Base-by-base conservation (phyloP, 78 protist species). In the Polysphondylium violaceum region DNA sequence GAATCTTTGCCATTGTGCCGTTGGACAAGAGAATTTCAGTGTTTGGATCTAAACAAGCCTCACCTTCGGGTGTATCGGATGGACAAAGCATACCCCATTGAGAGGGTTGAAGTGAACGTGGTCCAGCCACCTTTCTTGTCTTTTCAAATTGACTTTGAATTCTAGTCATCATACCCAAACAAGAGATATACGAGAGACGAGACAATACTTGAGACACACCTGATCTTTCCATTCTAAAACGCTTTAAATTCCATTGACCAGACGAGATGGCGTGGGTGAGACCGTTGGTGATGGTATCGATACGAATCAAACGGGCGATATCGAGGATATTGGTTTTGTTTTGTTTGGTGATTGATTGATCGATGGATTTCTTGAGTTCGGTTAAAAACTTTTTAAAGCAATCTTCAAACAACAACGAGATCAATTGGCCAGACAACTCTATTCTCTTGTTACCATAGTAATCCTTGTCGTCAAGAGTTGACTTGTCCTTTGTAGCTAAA, bases 61-160 rank as follows among this genome's bases (percentile, higher is more conserved):
- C 99, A 1, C 99, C 99, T 77, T 99, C 99, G 1, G 99, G 99
- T 7, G 99, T 99, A 87, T 99, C 99, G 0, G 98, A 58, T 21
- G 99, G 99, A 75, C 99, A 99, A 8, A 99, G 92, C 97, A 99
- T 98, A 31, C 99, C 99, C 97, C 98, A 99, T 73, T 99, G 99
- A 11, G 99, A 96, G 11, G 99, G 98, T 93, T 99, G 99, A 43
- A 92, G 95, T 35, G 98, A 73, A 36, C 99, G 91, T 0, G 99
- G 99, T 6, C 98, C 98, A 3, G 95, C n/a, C 2, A 98, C 98
- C 88, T 99, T 99, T 33, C 99, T 68, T 21, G 99, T 96, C 95
- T 99, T 99, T 40, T 99, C 99, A 56, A 99, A 98, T 74, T 97
- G 99, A 0, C 98, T 93, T 33, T 88, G 69, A n/a, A 99, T 95